These are phyloP conservation scores for Galeopsis tetrahit DNA, from an alignment of 257 asterid genomes.

Conservation along the genomic window DNA sequence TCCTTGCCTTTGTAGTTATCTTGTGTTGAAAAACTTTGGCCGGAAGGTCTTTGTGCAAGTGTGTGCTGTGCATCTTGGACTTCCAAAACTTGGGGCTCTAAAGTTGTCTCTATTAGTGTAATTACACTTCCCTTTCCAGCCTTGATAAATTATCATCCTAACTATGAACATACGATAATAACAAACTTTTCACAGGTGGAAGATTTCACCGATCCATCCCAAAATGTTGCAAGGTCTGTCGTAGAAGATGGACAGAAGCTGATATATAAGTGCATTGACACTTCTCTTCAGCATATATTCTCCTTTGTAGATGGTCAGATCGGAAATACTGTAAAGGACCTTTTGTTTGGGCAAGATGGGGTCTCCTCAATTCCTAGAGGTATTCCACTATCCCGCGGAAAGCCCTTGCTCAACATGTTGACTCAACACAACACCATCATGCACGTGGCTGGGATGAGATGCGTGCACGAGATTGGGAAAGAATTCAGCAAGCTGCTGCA, in stretches of 20 bases:
- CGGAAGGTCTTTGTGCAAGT: conserved; percentile 84
- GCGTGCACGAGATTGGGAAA: conserved; percentile 17
- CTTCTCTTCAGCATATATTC: conserved; percentile 48
- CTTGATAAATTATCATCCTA: conserved; percentile 18
- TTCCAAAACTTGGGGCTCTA: conserved; percentile 73
- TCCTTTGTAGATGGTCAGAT: conserved; percentile 62
- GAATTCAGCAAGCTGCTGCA: not conserved
- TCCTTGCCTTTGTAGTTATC: conserved; percentile 59
- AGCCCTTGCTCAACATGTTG: conserved; percentile 5
- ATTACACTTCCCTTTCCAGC: conserved; percentile 32
- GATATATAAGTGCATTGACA: conserved; percentile 66
- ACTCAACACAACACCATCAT: not conserved
- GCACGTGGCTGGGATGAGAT: conserved; percentile 10
- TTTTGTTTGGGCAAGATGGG: conserved; percentile 61
- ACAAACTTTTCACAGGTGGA: conserved; percentile 63
- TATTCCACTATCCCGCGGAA: conserved; percentile 20
- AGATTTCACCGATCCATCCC: conserved; percentile 79
- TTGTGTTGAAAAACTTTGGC: conserved; percentile 80
- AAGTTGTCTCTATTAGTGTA: conserved; percentile 78
- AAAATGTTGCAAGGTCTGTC: conserved; percentile 93
- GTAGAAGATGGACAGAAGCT: conserved; percentile 61
- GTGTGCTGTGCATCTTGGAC: conserved; percentile 71
- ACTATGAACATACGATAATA: conserved; percentile 27
- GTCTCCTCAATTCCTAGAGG: conserved; percentile 34
- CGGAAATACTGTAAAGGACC: conserved; percentile 50